Conservation (phyloP, 202 grass and related monocot species). For the Setaria viridis region DNA sequence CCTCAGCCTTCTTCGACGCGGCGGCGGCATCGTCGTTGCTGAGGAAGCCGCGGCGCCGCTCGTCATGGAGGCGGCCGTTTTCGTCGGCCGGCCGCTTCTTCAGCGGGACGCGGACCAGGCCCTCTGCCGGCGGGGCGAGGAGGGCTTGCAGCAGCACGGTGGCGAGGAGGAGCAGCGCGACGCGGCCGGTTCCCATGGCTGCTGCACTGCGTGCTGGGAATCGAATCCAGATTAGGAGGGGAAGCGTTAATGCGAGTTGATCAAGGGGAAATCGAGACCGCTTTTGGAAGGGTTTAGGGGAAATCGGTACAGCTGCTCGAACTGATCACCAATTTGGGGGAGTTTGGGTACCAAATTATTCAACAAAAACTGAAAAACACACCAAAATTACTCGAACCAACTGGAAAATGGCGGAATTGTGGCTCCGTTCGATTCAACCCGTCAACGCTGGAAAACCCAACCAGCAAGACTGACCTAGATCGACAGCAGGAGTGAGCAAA, state of each 20-base stretch:
- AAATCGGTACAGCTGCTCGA: not conserved
- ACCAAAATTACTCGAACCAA: not conserved
- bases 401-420: not conserved
- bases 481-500: too few species aligned
- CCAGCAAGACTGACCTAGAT: not conserved
- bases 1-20: not conserved
- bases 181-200: constrained; percentile 47
- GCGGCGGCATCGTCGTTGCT: not conserved
- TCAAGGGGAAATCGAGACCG: not conserved
- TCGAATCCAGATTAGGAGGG: not conserved
- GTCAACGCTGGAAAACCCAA: not conserved
- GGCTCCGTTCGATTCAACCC: not conserved
- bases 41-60: constrained; percentile 44
- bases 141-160: constrained; percentile 41
- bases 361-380: not conserved
- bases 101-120: constrained; percentile 55
- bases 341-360: too few species aligned
- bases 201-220: constrained; percentile 26
- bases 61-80: constrained; percentile 8
- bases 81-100: constrained; percentile 43
- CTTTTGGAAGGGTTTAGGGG: not conserved
- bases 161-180: constrained; percentile 47
- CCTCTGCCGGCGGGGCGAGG: constrained; percentile 40
- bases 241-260: not conserved
- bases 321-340: not conserved